A percentile compares a stretch with the other conserved stretches of the same genome.
These are phyloP conservation scores for Hypholoma fasciculare DNA, from an alignment of 768 basidiomycete genomes.

Conservation along the genomic window DNA sequence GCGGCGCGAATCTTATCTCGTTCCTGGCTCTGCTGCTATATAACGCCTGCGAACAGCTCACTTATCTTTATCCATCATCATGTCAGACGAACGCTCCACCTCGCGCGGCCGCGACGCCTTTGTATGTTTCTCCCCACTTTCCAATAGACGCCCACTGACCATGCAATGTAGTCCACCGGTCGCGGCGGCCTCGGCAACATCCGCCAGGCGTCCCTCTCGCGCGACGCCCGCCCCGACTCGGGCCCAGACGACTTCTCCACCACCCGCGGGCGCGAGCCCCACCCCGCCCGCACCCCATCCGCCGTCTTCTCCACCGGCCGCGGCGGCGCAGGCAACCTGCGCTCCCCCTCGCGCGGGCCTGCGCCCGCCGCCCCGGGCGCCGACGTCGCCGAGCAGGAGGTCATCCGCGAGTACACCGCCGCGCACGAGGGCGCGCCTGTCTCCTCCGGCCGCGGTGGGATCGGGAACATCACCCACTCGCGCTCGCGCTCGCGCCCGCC, in stretches of 20 bases:
- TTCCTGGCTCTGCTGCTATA: not conserved
- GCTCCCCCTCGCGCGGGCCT: conserved; percentile 69
- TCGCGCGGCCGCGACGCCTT: not conserved
- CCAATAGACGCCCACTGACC: not conserved
- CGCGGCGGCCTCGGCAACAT: conserved; percentile 70
- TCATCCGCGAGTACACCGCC: conserved; percentile 36
- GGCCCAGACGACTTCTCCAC: conserved; percentile 56
- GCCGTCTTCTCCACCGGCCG: conserved; percentile 59
- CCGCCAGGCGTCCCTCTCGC: conserved; percentile 38
- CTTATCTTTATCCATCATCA: not conserved
- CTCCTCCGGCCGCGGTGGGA: conserved; percentile 67
- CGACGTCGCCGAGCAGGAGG: conserved; percentile 41
- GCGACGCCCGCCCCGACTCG: conserved; percentile 39
- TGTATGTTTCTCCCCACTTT: conserved; percentile 28
- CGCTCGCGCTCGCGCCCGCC: conserved; percentile 49
- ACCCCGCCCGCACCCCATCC: conserved; percentile 31
- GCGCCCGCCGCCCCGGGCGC: conserved; percentile 15
- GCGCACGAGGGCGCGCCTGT: conserved; percentile 33
- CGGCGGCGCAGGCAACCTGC: conserved; percentile 85
- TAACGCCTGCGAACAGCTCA: not conserved
- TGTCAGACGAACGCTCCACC: not conserved
- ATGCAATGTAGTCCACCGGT: conserved; percentile 52
- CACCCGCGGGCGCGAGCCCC: conserved; percentile 63
- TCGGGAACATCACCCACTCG: conserved; percentile 49
- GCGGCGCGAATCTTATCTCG: not conserved